Conservation (phyloP, 169 alveolate genomes). For the Eimeria falciformis region DNA sequence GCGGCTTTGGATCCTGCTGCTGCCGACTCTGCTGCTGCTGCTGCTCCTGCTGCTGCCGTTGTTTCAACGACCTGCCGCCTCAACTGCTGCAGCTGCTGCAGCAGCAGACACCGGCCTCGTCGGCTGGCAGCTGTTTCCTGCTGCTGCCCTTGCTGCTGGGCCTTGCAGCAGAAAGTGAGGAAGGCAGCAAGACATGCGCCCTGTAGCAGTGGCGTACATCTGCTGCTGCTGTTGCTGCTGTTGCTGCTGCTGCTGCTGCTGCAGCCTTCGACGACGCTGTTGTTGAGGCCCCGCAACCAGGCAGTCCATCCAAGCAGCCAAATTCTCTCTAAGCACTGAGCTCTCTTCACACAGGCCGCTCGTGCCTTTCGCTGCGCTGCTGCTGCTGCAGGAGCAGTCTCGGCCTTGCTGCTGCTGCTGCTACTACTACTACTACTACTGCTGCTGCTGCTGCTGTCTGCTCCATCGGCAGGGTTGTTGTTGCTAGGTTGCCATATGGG, state of each 20-base stretch:
- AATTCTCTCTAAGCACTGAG: constrained; percentile 14
- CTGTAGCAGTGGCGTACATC: constrained; percentile 36
- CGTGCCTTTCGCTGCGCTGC: constrained; percentile 48
- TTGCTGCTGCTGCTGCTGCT: constrained; percentile 43
- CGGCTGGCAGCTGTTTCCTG: background rate
- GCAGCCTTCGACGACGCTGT: constrained; percentile 18
- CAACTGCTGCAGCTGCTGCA: constrained; percentile 26
- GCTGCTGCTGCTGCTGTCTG: too few relatives aligned
- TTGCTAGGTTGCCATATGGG: too few relatives aligned
- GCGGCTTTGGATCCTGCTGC: background rate
- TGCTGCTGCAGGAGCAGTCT: constrained; percentile 28
- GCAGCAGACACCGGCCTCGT: constrained; percentile 27
- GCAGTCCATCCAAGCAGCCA: constrained; percentile 34
- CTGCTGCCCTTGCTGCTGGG: background rate
- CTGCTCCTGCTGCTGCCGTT: background rate
- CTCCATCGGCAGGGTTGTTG: background rate
- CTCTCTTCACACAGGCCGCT: constrained; percentile 12
- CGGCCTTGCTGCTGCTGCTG: constrained; percentile 31
- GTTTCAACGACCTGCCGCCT: constrained; percentile 12
- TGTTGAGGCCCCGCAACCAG: constrained; percentile 30
- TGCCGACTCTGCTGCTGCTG: background rate
- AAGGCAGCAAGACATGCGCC: constrained; percentile 26
- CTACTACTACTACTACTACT: background rate
- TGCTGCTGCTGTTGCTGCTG: background rate
- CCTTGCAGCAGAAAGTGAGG: constrained; percentile 26